Percentiles rank a stretch among this genome's conserved stretches.
Conservation (phyloP, 208 protist genomes). For the Trypanosoma vivax region DNA sequence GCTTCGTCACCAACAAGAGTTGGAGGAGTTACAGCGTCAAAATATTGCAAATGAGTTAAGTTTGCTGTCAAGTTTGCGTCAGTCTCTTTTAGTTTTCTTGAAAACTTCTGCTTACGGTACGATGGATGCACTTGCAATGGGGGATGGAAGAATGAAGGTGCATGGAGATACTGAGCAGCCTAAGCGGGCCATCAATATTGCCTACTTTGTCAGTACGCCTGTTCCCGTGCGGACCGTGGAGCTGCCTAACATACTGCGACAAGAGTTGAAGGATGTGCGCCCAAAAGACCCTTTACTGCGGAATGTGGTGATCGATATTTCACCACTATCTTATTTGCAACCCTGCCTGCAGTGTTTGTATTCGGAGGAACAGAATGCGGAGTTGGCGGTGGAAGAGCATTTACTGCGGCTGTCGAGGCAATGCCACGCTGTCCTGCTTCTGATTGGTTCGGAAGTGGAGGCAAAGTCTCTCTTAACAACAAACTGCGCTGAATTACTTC, state of each 20-base stretch:
- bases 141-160: background rate
- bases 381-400: conserved; percentile 45
- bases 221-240: conserved; percentile 48
- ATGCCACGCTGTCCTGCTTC: conserved; percentile 52
- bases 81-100: conserved; percentile 38
- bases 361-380: background rate
- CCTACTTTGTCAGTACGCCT: conserved; percentile 1
- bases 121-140: conserved; percentile 23
- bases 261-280: background rate
- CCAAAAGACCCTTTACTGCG: conserved; percentile 28
- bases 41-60: conserved; percentile 11
- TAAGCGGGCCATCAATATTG: conserved; percentile 9
- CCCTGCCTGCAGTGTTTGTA: conserved; percentile 31
- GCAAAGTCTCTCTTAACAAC: conserved; percentile 33
- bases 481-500: conserved; percentile 38
- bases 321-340: conserved; percentile 31
- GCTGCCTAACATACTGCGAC: conserved; percentile 36
- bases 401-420: conserved; percentile 54
- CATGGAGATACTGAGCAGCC: background rate
- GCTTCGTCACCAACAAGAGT: conserved; percentile 50
- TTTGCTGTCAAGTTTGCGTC: conserved; percentile 34
- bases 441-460: conserved; percentile 45
- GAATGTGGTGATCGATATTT: conserved; percentile 63
- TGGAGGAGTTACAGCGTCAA: conserved; percentile 35
- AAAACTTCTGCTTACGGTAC: conserved; percentile 50